A percentile compares a stretch with the other conserved stretches of the same genome.
phyloP scores from a whole-genome alignment of 495 filamentous ascomycete species.

The Trichoderma reesei region DNA sequence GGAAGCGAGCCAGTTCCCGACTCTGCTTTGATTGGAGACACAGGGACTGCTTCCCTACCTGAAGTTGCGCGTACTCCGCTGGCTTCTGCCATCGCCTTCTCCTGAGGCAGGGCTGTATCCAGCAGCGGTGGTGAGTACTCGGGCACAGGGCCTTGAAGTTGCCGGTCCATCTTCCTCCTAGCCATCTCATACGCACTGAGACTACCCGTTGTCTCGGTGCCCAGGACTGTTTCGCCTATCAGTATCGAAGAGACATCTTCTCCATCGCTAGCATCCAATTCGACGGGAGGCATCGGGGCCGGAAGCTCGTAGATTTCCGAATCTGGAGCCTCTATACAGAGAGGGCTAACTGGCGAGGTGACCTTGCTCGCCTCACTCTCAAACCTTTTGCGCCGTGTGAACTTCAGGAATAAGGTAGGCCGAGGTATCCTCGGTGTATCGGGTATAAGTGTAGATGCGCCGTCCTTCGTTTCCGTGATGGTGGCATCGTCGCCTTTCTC shows the following conservation, averaged over 20 bases:
- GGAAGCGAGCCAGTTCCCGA: constrained; percentile 20
- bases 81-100: constrained; percentile 18
- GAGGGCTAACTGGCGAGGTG: constrained; percentile 27
- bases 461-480: constrained; percentile 15
- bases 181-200: constrained; percentile 36
- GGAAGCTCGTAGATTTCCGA: constrained; percentile 43
- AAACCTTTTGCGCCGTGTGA: constrained; percentile 23
- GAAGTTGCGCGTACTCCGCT: not conserved
- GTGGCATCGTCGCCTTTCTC: constrained; percentile 15
- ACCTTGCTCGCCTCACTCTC: constrained; percentile 31
- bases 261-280: constrained; percentile 36
- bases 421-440: constrained; percentile 14
- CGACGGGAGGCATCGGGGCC: constrained; percentile 35
- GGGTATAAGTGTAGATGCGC: constrained; percentile 12
- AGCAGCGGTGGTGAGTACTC: constrained; percentile 22
- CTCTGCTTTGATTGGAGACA: not conserved
- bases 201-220: constrained; percentile 19
- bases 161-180: constrained; percentile 33
- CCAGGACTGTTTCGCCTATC: constrained; percentile 28
- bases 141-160: constrained; percentile 30
- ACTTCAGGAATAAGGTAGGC: constrained; percentile 26
- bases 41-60: not conserved
- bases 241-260: constrained; percentile 20
- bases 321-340: not conserved
- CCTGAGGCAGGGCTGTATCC: constrained; percentile 13